Conservation (phyloP, 2,329 filamentous ascomycete genomes). For the Myriosclerotinia scirpicola region DNA sequence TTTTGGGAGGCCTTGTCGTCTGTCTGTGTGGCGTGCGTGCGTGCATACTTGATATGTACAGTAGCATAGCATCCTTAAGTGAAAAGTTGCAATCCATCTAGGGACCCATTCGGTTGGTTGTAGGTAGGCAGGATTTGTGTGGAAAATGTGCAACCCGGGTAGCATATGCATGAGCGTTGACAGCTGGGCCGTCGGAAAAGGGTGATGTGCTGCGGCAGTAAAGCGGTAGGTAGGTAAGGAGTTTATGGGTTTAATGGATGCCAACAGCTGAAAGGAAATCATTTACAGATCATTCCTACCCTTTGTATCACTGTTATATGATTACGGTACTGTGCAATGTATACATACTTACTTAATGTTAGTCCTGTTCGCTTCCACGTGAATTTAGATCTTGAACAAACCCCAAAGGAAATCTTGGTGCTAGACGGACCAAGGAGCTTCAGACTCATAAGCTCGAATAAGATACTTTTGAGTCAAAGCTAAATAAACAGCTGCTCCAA, state of each 20-base stretch:
- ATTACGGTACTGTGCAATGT: neutral
- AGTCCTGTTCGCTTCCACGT: constrained; percentile 10
- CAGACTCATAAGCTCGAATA: no score
- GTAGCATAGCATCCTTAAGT: neutral
- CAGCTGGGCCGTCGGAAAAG: constrained; percentile 8
- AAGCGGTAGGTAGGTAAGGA: constrained; percentile 12
- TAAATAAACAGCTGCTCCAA: neutral
- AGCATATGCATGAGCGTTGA: constrained; percentile 21
- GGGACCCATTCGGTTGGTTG: neutral
- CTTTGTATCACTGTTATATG: neutral
- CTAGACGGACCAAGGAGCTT: neutral
- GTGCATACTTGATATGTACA: neutral
- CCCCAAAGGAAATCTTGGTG: neutral
- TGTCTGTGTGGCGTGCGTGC: constrained; percentile 13
- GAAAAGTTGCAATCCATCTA: neutral
- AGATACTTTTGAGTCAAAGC: neutral
- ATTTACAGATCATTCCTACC: neutral
- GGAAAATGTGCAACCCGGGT: constrained; percentile 8
- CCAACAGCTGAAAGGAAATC: neutral
- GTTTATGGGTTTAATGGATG: constrained; percentile 8
- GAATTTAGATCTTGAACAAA: constrained; percentile 6
- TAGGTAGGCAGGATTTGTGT: neutral
- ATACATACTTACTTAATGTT: neutral
- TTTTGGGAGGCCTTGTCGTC: neutral
- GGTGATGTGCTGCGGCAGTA: constrained; percentile 12